Conservation (phyloP, 495 filamentous ascomycete species). For the Talaromyces proteolyticus region DNA sequence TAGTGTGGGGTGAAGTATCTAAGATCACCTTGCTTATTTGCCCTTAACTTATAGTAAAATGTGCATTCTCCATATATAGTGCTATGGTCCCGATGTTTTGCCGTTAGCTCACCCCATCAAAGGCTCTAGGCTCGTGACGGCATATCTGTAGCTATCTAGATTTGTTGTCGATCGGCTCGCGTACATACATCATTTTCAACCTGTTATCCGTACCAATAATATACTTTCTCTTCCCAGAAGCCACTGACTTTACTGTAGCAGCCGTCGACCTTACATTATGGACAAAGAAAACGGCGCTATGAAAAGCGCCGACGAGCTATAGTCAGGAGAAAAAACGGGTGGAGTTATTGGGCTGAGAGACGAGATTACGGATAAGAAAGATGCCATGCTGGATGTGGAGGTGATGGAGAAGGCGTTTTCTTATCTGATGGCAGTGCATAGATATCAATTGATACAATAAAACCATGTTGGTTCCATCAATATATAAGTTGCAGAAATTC, state of each 20-base stretch:
- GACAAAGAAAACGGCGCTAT: constrained; percentile 8
- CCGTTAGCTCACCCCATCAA: constrained; percentile 15
- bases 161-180: constrained; percentile 18
- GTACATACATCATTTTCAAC: constrained; percentile 34
- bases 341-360: constrained; percentile 9
- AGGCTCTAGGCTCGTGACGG: constrained; percentile 13
- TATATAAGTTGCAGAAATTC: too few relatives aligned
- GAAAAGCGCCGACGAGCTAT: constrained; percentile 13
- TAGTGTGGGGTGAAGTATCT: too few relatives aligned
- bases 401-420: constrained; percentile 1
- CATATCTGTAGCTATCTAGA: constrained; percentile 13
- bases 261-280: constrained; percentile 18
- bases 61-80: not conserved
- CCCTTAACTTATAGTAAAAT: not conserved
- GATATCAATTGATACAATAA: too few relatives aligned
- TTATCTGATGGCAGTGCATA: too few relatives aligned
- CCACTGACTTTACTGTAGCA: constrained; percentile 19
- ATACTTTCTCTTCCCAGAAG: constrained; percentile 24
- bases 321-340: constrained; percentile 5
- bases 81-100: constrained; percentile 17
- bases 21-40: not conserved
- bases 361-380: constrained; percentile 3
- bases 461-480: too few relatives aligned
- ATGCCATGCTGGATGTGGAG: not conserved
- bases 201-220: constrained; percentile 27